Conservation (phyloP, 768 basidiomycete species). For the Pisolithus albus region DNA sequence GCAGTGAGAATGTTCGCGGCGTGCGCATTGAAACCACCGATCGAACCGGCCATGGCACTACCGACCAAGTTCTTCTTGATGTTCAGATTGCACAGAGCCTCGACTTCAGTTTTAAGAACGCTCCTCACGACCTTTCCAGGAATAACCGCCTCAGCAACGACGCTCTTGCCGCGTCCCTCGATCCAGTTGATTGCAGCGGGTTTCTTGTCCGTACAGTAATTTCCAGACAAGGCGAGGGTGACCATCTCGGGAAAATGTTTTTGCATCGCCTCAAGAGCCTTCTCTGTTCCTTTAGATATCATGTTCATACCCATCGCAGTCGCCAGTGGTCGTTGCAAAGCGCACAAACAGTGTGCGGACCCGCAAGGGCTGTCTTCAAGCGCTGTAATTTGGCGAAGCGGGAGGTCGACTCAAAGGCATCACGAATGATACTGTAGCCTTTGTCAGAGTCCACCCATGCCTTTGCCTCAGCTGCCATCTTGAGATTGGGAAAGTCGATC, state of each 20-base stretch:
- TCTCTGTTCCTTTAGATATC: constrained; percentile 98
- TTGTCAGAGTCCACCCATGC: constrained; percentile 82
- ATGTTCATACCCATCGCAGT: constrained; percentile 99
- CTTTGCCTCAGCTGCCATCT: constrained; percentile 75
- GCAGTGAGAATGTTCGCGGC: constrained; percentile 97
- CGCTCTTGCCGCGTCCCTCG: constrained; percentile 95
- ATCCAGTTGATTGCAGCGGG: constrained; percentile 99
- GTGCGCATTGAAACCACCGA: constrained; percentile 98
- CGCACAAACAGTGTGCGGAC: constrained; percentile 88
- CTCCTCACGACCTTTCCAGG: constrained; percentile 82
- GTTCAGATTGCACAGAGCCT: constrained; percentile 83
- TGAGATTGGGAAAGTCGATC: constrained; percentile 84
- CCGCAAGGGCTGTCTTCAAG: constrained; percentile 87
- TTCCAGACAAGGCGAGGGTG: constrained; percentile 86
- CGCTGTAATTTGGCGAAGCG: constrained; percentile 83
- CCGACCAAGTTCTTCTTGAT: constrained; percentile 96
- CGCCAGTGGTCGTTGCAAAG: constrained; percentile 91
- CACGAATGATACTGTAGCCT: constrained; percentile 68
- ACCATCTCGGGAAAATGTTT: constrained; percentile 85
- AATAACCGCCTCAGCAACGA: constrained; percentile 92
- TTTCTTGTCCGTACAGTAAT: constrained; percentile 99
- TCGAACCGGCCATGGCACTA: constrained; percentile 95
- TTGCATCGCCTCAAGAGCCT: constrained; percentile 76
- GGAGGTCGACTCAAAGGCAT: constrained; percentile 91
- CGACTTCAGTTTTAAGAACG: constrained; percentile 94